Conservation (phyloP, 2,329 filamentous ascomycete species). For the Xylaria sp. region DNA sequence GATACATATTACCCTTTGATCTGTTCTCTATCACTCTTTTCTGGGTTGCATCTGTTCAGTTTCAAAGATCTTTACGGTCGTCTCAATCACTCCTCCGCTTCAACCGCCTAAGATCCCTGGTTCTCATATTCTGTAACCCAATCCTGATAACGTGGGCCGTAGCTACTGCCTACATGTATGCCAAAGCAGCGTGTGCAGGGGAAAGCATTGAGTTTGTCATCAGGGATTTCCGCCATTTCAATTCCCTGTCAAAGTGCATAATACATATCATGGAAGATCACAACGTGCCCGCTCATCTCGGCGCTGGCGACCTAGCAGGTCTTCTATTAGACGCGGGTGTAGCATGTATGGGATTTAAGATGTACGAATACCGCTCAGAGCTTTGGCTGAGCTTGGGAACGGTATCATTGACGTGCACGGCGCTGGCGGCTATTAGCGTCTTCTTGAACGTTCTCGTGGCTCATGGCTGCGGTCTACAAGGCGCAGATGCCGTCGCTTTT, state of each 20-base stretch:
- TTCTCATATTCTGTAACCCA: constrained; percentile 39
- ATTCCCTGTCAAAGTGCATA: constrained; percentile 35
- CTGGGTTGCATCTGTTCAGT: constrained; percentile 38
- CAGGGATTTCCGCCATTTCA: constrained; percentile 35
- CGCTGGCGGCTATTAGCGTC: constrained; percentile 34
- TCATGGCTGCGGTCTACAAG: constrained; percentile 34
- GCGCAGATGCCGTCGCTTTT: constrained; percentile 40
- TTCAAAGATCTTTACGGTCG: constrained; percentile 35
- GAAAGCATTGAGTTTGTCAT: constrained; percentile 32
- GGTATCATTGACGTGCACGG: constrained; percentile 36
- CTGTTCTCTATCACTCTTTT: constrained; percentile 37
- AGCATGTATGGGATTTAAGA: constrained; percentile 42
- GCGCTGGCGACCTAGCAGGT: constrained; percentile 40
- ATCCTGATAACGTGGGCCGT: constrained; percentile 38
- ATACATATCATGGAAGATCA: constrained; percentile 28
- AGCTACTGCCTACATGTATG: constrained; percentile 40
- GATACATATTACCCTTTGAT: constrained; percentile 39
- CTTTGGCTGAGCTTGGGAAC: constrained; percentile 37
- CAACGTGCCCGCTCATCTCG: constrained; percentile 31
- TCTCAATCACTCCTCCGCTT: constrained; percentile 27
- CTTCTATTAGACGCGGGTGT: constrained; percentile 42
- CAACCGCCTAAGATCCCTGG: constrained; percentile 23
- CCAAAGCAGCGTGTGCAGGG: constrained; percentile 33
- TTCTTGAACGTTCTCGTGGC: constrained; percentile 40
- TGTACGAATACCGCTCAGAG: constrained; percentile 44